Evolutionary conservation across 805 yeast species (phyloP), one percentile per base, ranked within the genome.

Genomic region (Tetrapisispora phaffii): DNA sequence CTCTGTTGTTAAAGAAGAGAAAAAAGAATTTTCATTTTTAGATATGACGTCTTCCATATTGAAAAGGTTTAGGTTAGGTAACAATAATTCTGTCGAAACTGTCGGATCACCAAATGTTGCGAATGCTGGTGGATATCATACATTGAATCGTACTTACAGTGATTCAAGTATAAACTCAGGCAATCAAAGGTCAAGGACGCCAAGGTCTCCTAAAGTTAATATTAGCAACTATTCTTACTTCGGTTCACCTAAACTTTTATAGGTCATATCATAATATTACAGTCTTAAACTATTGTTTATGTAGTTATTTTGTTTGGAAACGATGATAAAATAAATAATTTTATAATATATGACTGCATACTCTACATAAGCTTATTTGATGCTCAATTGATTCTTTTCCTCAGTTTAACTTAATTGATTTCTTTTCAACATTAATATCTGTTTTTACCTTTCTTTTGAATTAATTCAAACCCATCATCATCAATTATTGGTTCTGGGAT

Each of bases 401-500:
- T n/a, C n/a, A n/a, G n/a, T n/a, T n/a, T n/a, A n/a, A 28, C 13
- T 28, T 9, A 28, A 33, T 19, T 9, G n/a, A n/a, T n/a, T n/a
- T n/a, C n/a, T n/a, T n/a, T n/a, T n/a, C n/a, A n/a, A 13, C 10
- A 13, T 49, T 45, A 60, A 40, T 53, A 44, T 53, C 72, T 65
- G 62, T 74, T 73, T 62, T 74, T 72, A n/a, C 84, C 80, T 57
- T 77, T 80, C 58, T 76, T 80, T 56, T 80, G 87, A 3, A 90
- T 97, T 49, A 87, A 65, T 55, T 88, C 93, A 58, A 90, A 90
- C 1, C 97, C 98, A 59, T 90, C 97, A 29, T 90, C 97, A 59
- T 90, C 97, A 8, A 90, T 73, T 9, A 83, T 60, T 1, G 95
- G 95, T 26, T 64, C 63, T 17, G 65, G 65, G 12, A 54, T 1